Evolutionary conservation across 2,329 filamentous ascomycete species (phyloP), one percentile per base, ranked within the genome.

Genomic region (Monosporascus sp.): DNA sequence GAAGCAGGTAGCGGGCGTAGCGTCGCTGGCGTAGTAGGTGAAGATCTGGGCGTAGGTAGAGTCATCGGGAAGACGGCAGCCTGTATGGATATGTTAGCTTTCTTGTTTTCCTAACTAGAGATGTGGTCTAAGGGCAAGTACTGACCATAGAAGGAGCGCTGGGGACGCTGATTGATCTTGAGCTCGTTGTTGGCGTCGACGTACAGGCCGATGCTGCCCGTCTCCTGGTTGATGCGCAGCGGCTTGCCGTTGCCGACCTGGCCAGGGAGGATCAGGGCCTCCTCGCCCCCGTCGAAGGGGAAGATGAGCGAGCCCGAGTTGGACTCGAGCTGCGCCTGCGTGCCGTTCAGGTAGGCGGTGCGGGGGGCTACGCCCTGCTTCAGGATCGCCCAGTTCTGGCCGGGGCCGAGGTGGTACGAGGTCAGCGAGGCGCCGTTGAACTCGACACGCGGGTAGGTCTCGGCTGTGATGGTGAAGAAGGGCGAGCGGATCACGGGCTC

Each of bases 241-340:
- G 44, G 44, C 8, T 17, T 18, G 44, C 22, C 44, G 22, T 20
- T 20, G 44, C 24, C 24, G 24, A 25, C 24, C 22, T 20, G 44
- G 18, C 22, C 44, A 1, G 7, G 7, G 9, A 47, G 44, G n/a
- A 11, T 9, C 20, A 47, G 24, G 44, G 18, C 15, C n/a, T 18
- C 44, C 44, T 47, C 44, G 44, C 44, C 44, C 22, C n/a, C 44
- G 44, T 47, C 44, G 44, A 47, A 47, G 18, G 44, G 44, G 44
- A 47, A 47, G 44, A 47, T 17, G 44, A 47, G 44, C 22, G 44
- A 20, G 18, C 44, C 44, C 20, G 44, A 27, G 18, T 47, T 27
- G 44, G 44, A 18, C 7, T 24, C n/a, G n/a, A 47, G 44, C 44
- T 47, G 44, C 44, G 44, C 44, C 44, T 47, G n/a, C n/a, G 44